Evolutionary conservation across 768 basidiomycete genomes (phyloP), one percentile per base, ranked within the genome.

Genomic region (Pisolithus sp.): DNA sequence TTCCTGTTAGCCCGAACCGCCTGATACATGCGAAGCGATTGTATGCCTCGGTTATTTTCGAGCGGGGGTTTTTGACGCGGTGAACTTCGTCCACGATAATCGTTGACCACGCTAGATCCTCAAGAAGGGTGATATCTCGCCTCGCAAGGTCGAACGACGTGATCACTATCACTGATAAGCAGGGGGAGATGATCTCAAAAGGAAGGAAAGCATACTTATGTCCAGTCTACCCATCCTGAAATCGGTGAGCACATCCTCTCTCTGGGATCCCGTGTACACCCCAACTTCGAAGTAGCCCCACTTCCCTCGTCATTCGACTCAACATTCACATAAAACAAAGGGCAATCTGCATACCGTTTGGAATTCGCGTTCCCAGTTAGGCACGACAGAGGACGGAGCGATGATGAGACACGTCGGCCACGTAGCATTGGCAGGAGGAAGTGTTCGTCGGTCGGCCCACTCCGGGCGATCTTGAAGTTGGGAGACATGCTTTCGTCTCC

Each of bases 221-320:
- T 97, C 94, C 3, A 92, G 69, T 47, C 90, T 77, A 0, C 95
- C 95, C 62, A 86, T 69, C 57, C 78, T 80, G 67, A 97, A 97
- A 48, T 88, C 81, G 0, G 72, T 71, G 0, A 92, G 67, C 0
- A 87, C 77, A 0, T 73, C 69, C 23, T 73, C 73, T 47, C 86
- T 80, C 26, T 81, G 74, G 42, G 59, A 60, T 0, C 84, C 83
- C 17, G 73, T 78, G 60, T 87, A 93, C 46, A 83, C 66, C 1
- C 84, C 89, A 38, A 89, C 83, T 67, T 94, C 91, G 57, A 97
- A 94, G 65, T 93, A 94, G 0, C 90, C 89, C 95, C 95, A 98
- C 89, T 94, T 34, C 34, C 54, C 18, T 5, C 12, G 31, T 15
- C 18, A 20, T 3, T 36, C 13, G 31, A 13, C 55, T 51, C 21